A percentile compares a stretch with the other conserved stretches of the same genome.
Conservation (phyloP, 2,329 filamentous ascomycete genomes). For the Dactylonectria estremocensis region DNA sequence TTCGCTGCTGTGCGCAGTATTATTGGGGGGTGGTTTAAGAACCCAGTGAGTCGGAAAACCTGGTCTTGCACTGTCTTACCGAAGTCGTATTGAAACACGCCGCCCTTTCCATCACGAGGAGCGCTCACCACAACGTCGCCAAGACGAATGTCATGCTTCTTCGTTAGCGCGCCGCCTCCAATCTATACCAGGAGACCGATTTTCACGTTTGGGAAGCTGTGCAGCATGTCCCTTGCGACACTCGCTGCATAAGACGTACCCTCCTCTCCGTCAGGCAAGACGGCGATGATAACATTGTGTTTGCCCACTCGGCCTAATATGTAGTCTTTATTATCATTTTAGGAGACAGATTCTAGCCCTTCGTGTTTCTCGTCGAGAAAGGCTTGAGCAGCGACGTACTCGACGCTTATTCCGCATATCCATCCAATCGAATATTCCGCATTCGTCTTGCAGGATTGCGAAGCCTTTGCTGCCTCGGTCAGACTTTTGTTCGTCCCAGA, state of each 20-base stretch:
- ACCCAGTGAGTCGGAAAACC: not conserved
- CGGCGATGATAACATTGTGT: conserved; percentile 3
- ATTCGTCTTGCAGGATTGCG: too few relatives aligned
- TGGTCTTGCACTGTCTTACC: not conserved
- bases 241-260: not conserved
- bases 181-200: not conserved
- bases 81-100: not conserved
- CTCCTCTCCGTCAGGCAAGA: not conserved
- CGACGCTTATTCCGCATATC: too few relatives aligned
- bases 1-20: conserved; percentile 12
- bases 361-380: too few relatives aligned
- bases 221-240: too few relatives aligned
- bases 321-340: not conserved
- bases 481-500: too few relatives aligned
- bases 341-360: not conserved
- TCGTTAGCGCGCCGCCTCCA: not conserved
- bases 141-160: not conserved
- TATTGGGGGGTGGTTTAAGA: not conserved
- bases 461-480: too few relatives aligned
- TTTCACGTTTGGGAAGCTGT: not conserved
- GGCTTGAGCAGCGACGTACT: too few relatives aligned
- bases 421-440: too few relatives aligned
- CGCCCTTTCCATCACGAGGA: not conserved
- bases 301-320: not conserved
- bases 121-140: not conserved